phyloP scores from a whole-genome alignment of 257 asterid species.

The Primulina tabacum region DNA sequence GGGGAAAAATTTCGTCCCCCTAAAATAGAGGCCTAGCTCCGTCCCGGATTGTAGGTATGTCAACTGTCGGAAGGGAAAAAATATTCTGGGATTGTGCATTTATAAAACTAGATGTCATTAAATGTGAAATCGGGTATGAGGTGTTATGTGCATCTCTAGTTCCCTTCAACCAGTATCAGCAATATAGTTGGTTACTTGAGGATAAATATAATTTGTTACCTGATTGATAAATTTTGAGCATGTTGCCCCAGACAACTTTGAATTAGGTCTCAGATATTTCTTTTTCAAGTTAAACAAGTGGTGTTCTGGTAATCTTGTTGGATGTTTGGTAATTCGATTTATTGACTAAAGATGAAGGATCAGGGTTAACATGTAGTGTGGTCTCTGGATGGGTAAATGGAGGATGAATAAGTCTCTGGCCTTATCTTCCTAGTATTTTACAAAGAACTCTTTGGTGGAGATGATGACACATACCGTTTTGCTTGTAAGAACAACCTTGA shows the following conservation, averaged over 20 bases:
- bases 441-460: too few relatives aligned
- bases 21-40: too few relatives aligned
- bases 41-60: background rate
- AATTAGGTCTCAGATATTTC: background rate
- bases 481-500: too few relatives aligned
- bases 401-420: too few relatives aligned
- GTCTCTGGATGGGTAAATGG: too few relatives aligned
- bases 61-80: background rate
- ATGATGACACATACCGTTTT: too few relatives aligned
- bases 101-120: background rate
- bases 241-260: background rate
- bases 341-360: too few relatives aligned
- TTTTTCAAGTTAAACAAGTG: background rate
- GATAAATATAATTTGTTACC: background rate
- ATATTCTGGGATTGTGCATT: background rate
- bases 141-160: background rate
- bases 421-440: too few relatives aligned
- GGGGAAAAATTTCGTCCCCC: too few relatives aligned
- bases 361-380: too few relatives aligned
- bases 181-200: background rate
- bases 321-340: background rate
- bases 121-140: background rate
- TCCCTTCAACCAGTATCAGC: background rate
- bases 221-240: background rate
- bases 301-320: background rate